Percentiles rank a stretch among this genome's conserved stretches.
Conservation (phyloP, 2,329 filamentous ascomycete genomes). For the Venturia asperata region DNA sequence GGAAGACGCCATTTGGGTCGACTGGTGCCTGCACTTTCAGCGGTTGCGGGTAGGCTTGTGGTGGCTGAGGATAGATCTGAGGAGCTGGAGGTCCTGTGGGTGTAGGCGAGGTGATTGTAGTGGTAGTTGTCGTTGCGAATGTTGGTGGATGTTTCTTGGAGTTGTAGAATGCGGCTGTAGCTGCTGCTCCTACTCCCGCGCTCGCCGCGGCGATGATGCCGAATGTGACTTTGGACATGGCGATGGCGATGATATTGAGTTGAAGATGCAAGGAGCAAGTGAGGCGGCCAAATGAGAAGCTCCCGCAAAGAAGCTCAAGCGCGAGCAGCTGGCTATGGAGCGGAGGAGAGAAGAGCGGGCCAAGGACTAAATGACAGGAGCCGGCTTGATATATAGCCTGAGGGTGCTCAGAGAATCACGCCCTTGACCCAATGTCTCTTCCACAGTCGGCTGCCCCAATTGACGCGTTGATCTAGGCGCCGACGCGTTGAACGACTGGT, state of each 20-base stretch:
- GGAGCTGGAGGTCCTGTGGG: conserved; percentile 27
- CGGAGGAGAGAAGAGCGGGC: not conserved
- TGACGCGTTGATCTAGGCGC: not conserved
- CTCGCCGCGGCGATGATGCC: conserved; percentile 43
- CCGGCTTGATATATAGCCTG: not conserved
- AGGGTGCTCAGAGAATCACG: not conserved
- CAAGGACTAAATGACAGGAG: not conserved
- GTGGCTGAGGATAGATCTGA: conserved; percentile 23
- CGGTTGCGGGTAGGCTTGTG: conserved; percentile 24
- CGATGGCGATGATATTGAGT: not conserved
- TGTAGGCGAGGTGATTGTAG: conserved; percentile 32
- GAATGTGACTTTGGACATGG: conserved; percentile 46
- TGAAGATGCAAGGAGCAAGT: not conserved
- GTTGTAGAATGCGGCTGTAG: conserved; percentile 42
- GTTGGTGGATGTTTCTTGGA: conserved; percentile 27
- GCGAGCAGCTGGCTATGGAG: not conserved
- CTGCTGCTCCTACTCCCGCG: conserved; percentile 43
- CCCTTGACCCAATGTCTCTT: not conserved
- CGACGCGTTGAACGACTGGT: not conserved
- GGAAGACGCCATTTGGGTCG: conserved; percentile 45
- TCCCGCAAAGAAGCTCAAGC: not conserved
- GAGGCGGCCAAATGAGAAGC: too few species aligned
- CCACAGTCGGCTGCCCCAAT: conserved; percentile 1
- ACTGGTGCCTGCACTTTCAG: conserved; percentile 31
- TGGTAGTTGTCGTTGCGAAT: conserved; percentile 27